These are phyloP conservation scores for Phaeosphaeria sp. DNA, from an alignment of 2,329 filamentous ascomycete species.

Conservation along the genomic window DNA sequence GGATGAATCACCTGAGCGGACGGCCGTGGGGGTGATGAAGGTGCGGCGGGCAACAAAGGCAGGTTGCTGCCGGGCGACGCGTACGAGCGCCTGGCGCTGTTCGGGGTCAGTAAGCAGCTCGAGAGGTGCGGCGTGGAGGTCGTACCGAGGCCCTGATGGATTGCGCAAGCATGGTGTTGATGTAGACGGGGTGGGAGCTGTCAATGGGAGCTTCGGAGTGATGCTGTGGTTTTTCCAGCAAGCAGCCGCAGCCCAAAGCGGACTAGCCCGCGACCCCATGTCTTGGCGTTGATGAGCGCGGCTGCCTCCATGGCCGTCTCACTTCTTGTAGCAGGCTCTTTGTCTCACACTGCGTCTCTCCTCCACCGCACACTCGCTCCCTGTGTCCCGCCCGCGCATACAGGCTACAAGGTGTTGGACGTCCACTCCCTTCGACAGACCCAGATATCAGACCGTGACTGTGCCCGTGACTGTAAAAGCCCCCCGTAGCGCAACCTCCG, in stretches of 20 bases:
- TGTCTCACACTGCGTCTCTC: constrained; percentile 20
- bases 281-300: constrained; percentile 7
- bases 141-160: constrained; percentile 67
- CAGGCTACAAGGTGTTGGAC: constrained; percentile 13
- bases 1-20: constrained; percentile 65
- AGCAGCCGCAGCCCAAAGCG: constrained; percentile 23
- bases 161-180: constrained; percentile 63
- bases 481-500: constrained; percentile 2
- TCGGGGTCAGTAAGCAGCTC: constrained; percentile 33
- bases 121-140: constrained; percentile 8
- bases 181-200: constrained; percentile 37
- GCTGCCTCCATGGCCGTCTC: constrained; percentile 4
- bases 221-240: constrained; percentile 20
- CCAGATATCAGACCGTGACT: constrained; percentile 11
- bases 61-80: constrained; percentile 64
- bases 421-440: constrained; percentile 18
- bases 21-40: constrained; percentile 67
- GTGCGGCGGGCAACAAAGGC: constrained; percentile 64
- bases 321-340: constrained; percentile 3
- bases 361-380: constrained; percentile 23
- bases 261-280: constrained; percentile 21
- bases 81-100: constrained; percentile 67
- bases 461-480: neutral
- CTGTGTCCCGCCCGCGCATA: constrained; percentile 20
- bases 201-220: constrained; percentile 38